Evolutionary conservation across 495 filamentous ascomycete species (phyloP), one percentile per base, ranked within the genome.

Genomic region (Barbatosphaeria neglecta): DNA sequence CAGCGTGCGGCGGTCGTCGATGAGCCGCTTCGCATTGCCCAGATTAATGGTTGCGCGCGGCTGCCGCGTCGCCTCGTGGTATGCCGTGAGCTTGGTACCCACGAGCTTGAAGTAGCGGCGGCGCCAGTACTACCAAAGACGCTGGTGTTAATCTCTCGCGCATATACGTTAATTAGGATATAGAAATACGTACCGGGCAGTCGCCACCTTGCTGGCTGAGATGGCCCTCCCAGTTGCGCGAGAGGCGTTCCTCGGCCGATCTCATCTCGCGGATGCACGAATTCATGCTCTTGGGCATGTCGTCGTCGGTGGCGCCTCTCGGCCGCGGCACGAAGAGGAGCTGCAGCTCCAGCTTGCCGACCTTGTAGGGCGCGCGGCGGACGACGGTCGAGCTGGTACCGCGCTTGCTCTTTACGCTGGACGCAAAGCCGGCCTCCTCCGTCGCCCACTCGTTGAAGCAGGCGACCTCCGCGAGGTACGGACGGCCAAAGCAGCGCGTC

Each of bases 231-330:
- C 75, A 94, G 50, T 72, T 81, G 35, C 82, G 79, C 25, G 80
- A 65, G 23, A 82, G 74, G 44, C 80, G 71, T 52, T 78, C 81
- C 57, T 93, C 86, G 9, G 90, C 89, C 37, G 90, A 86, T 52
- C 82, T 84, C 68, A 98, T 76, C 68, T 97, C 90, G 11, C 92
- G 75, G 50, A 97, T 86, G 59, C 87, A 93, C 35, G 83, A 81
- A 58, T 86, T 90, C 87, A 98, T 94, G 65, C 90, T 96, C 78
- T 95, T 95, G 15, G 92, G 92, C 84, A 97, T 94, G 52, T 96
- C 92, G 25, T 94, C 89, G 48, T 96, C 90, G 46, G 81, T 81
- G n/a, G 81, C 75, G 37, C 83, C 85, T 68, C 86, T 86, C 0
- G 92, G 90, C 54, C 87, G 90, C 1, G 92, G 92, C 1, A 98